Base-by-base conservation (phyloP, 164 flowering plant species). In the Vitis rotundifolia region DNA sequence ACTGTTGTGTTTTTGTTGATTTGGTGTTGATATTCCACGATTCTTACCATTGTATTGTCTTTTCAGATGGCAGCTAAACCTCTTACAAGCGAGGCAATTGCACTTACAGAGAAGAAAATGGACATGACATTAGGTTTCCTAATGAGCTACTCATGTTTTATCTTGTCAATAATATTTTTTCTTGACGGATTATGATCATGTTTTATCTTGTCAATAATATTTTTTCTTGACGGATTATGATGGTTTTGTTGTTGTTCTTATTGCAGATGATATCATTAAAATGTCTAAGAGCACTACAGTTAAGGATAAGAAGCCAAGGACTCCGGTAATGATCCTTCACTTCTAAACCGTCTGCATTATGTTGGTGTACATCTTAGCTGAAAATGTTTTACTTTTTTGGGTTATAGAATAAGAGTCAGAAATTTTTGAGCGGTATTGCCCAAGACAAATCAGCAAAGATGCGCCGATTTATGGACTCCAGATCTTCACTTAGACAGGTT, bases 81-180 rank as follows among this genome's bases (percentile, higher is more conserved):
- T 47, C 71, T 95, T 4, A 83, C 93, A 11, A 82, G 44, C n/a
- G 96, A 91, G 72, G 87, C 91, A 6, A 83, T 93, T 79, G 99
- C 98, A 53, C 83, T 87, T 7, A 90, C 98, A 3, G 97, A 93
- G 78, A 95, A 95, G 91, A 95, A 95, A 73, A 87, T 93, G 90
- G 90, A 85, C 75, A 95, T 95, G 99, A 65, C 89, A 10, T 77
- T 95, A 77, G 98, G 98, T 93, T 61, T 50, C 51, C 12, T 29
- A 29, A 50, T 11, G 15, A 16, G 14, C 44, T 29, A 2, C 44
- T 37, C 7, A 6, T 44, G 62, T 9, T 49, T 2, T 56, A 11
- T 55, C 11, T 49, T 49, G 1, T 12, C 48, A 9, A 64, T 16
- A 9, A 11, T 16, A 31, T 11, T 9, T 13, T 66, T 16, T 49